Base-by-base conservation (phyloP, 495 filamentous ascomycete genomes). In the Hypoxylon rickii region DNA sequence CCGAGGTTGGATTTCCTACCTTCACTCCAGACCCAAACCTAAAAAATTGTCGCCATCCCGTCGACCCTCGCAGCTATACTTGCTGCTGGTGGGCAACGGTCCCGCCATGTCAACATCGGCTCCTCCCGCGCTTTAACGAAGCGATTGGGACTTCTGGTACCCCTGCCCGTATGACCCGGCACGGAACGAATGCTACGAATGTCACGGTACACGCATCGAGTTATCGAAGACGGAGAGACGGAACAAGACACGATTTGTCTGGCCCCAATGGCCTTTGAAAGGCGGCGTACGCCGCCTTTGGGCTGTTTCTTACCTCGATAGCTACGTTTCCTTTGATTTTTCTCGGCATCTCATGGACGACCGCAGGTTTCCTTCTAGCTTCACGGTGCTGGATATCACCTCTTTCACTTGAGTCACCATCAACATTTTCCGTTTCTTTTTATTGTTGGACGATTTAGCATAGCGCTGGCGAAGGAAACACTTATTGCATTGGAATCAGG, bases 41-140 rank as follows among this genome's bases (percentile, higher is more conserved):
- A 54, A 47, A 13, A 51, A 24, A 18, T 65, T 66, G 19, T 75
- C 73, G n/a, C 68, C 69, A 39, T 68, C 70, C 56, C 69, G 62
- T 38, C 55, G 61, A 22, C 76, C 76, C 8, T 82, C 75, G 41
- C 74, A 76, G 67, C 73, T 79, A 55, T 74, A 74, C 15, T 61
- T 71, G 47, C 70, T 80, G 55, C 67, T 79, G 11, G 69, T 73
- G 58, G 74, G 75, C 47, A 69, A 80, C 57, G 73, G 78, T 67
- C 75, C 68, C 40, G 58, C 76, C 51, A 69, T 76, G 58, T 70
- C 75, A 42, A 67, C 68, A 21, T 79, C 72, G 50, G 76, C 73
- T 46, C 75, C 74, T 15, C 54, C 73, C 47, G 60, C 58, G 39
- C 61, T 71, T 36, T 24, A 50, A 51, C 51, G 36, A 55, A 60